These are phyloP conservation scores for Didymella exigua DNA, from an alignment of 2,329 filamentous ascomycete genomes.

Conservation along the genomic window DNA sequence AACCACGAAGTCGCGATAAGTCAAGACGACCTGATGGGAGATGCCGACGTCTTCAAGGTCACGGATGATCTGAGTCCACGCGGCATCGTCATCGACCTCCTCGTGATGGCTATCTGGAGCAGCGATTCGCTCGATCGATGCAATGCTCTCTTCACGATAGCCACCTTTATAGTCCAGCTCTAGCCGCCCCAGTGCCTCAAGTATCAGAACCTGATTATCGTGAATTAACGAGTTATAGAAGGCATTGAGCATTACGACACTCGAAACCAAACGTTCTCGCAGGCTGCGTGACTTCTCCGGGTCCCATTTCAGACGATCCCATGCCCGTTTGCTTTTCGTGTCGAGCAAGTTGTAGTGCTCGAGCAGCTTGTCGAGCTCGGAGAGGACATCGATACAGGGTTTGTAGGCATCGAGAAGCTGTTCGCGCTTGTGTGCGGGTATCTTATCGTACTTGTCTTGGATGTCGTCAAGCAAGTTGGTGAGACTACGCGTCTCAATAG, in stretches of 20 bases:
- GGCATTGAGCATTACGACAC: slow-evolving; percentile 31
- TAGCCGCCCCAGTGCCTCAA: slow-evolving; percentile 38
- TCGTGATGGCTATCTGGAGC: slow-evolving; percentile 16
- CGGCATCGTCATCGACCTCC: slow-evolving; percentile 31
- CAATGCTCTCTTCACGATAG: slow-evolving; percentile 37
- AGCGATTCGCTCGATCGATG: slow-evolving; percentile 32
- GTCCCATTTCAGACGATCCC: slow-evolving; percentile 41
- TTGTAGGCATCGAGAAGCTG: slow-evolving; percentile 32
- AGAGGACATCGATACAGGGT: slow-evolving; percentile 34
- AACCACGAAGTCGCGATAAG: slow-evolving; percentile 36
- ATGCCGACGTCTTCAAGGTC: slow-evolving; percentile 43
- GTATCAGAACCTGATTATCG: slow-evolving; percentile 37
- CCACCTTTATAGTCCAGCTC: slow-evolving; percentile 39
- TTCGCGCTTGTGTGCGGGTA: slow-evolving; percentile 26
- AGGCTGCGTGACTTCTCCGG: slow-evolving; percentile 28
- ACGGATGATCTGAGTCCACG: slow-evolving; percentile 40
- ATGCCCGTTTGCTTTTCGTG: slow-evolving; percentile 37
- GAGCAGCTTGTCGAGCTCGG: slow-evolving; percentile 34
- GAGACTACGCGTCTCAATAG: slow-evolving; percentile 33
- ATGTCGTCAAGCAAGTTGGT: slow-evolving; percentile 38
- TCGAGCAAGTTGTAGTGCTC: slow-evolving; percentile 38
- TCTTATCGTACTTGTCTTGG: slow-evolving; percentile 35
- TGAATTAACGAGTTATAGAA: slow-evolving; percentile 39
- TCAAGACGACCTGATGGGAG: slow-evolving; percentile 26
- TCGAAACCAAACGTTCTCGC: slow-evolving; percentile 32